Evolutionary conservation across 768 basidiomycete genomes (phyloP).

Genomic region (Cyclocybe cylindracea): DNA sequence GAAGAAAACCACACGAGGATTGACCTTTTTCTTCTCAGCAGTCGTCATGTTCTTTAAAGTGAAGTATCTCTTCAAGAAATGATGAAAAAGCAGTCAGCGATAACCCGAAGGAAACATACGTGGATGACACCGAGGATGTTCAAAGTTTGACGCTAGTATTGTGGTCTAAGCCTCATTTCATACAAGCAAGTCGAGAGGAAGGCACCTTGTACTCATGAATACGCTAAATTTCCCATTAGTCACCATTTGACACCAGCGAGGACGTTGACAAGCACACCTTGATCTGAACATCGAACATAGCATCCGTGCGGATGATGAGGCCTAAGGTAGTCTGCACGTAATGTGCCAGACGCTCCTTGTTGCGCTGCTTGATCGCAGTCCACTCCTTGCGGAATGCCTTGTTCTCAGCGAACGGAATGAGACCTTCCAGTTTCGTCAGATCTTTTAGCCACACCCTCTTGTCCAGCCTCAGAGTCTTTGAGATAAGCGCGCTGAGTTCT

Average conservation of each 20-base stretch:
- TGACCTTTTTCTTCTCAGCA: constrained; percentile 78
- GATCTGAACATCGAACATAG: constrained; percentile 92
- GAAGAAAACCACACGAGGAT: constrained; percentile 92
- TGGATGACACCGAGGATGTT: constrained; percentile 92
- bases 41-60: constrained; percentile 77
- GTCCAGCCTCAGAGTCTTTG: constrained; percentile 72
- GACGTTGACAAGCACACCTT: constrained; percentile 46
- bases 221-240: constrained; percentile 45
- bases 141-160: constrained; percentile 78
- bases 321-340: constrained; percentile 74
- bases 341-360: constrained; percentile 87
- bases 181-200: background rate
- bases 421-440: constrained; percentile 72
- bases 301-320: constrained; percentile 67
- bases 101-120: constrained; percentile 40
- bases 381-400: constrained; percentile 76
- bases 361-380: constrained; percentile 83
- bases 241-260: background rate
- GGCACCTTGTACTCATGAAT: constrained; percentile 87
- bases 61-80: constrained; percentile 66
- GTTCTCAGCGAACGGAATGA: constrained; percentile 74
- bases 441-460: constrained; percentile 87
- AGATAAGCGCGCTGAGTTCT: constrained; percentile 80
- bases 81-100: background rate
- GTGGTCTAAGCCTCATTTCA: background rate